Conservation (phyloP, 345 rosid genomes). For the Lepidium sativum region DNA sequence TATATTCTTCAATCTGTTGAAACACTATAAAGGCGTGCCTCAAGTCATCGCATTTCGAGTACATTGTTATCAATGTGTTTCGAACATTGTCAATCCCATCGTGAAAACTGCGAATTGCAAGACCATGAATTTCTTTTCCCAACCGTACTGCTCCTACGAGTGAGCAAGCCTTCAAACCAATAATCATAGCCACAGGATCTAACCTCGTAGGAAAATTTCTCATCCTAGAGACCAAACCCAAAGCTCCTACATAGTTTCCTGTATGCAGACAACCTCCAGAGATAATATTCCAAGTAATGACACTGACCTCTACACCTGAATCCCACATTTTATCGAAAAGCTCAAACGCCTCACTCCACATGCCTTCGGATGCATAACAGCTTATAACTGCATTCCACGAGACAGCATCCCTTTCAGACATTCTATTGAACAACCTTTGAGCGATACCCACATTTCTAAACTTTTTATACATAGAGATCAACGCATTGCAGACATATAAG, state of each 20-base stretch:
- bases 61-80: conserved; percentile 70
- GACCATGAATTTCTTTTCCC: conserved; percentile 66
- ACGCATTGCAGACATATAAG: conserved; percentile 62
- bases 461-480: conserved; percentile 74
- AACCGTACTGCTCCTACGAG: conserved; percentile 38
- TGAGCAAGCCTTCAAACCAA: conserved; percentile 65
- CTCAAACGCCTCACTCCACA: conserved; percentile 63
- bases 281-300: conserved; percentile 61
- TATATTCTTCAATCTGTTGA: conserved; percentile 32
- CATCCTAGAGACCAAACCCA: conserved; percentile 49
- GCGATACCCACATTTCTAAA: conserved; percentile 43
- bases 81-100: conserved; percentile 38
- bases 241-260: conserved; percentile 43
- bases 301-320: conserved; percentile 37
- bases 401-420: conserved; percentile 57
- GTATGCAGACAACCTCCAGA: conserved; percentile 48
- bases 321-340: conserved; percentile 47
- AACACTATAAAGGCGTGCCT: conserved; percentile 39
- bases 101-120: conserved; percentile 36
- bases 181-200: conserved; percentile 50
- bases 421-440: conserved; percentile 43
- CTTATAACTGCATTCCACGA: conserved; percentile 72
- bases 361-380: conserved; percentile 50
- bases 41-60: conserved; percentile 54
- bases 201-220: conserved; percentile 28